These are phyloP conservation scores for Sugiyamaella smithiae DNA, from an alignment of 805 yeast species.

Conservation along the genomic window DNA sequence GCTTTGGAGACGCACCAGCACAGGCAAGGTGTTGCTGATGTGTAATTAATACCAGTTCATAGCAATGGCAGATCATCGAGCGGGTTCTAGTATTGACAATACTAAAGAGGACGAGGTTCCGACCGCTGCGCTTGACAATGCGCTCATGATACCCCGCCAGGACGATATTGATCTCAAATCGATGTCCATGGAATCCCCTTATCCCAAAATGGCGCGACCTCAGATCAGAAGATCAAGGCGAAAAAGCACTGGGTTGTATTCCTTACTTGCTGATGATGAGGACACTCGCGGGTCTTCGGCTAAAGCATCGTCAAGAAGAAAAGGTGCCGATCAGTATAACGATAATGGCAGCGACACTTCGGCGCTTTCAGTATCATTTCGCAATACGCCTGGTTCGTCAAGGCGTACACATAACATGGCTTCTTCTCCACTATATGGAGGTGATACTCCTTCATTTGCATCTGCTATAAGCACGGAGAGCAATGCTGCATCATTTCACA, in stretches of 20 bases:
- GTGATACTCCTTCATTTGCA: constrained; percentile 1
- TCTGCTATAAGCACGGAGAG: neutral
- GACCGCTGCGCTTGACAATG: constrained; percentile 19
- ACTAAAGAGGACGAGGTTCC: constrained; percentile 20
- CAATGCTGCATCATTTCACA: constrained; percentile 7
- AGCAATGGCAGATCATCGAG: neutral
- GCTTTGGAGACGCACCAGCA: too few species aligned
- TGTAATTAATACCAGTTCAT: too few species aligned
- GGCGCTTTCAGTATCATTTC: neutral
- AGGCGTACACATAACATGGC: neutral
- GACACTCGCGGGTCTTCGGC: neutral
- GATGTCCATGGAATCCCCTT: constrained; percentile 15
- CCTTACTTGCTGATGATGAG: neutral
- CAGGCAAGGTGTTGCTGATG: too few species aligned
- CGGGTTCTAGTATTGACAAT: neutral
- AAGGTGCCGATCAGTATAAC: neutral
- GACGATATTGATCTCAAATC: constrained; percentile 8
- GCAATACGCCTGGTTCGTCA: neutral
- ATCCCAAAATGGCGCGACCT: constrained; percentile 24
- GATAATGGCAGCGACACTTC: neutral
- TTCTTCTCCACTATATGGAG: neutral
- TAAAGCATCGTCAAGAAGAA: neutral
- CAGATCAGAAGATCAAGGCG: constrained; percentile 8
- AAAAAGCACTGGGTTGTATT: constrained; percentile 1
- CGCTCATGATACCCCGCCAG: constrained; percentile 18